Base-by-base conservation (phyloP, 2,329 filamentous ascomycete genomes). In the Conoideocrella luteorostrata region DNA sequence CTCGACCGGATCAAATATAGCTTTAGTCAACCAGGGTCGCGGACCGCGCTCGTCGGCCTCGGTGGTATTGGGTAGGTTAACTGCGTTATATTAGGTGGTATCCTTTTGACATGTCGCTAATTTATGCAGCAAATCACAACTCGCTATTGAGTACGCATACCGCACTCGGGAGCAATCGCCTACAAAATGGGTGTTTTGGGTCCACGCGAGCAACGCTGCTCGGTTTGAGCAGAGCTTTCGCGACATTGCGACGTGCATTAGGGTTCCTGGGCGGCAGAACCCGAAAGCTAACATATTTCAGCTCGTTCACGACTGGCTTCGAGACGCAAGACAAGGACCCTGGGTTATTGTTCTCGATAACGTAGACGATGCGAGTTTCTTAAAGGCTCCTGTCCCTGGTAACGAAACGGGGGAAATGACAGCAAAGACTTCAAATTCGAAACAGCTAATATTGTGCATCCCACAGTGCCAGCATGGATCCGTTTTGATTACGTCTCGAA, bases 61-160 rank as follows among this genome's bases (percentile, higher is more conserved):
- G n/a, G n/a, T n/a, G n/a, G n/a, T n/a, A 10, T 52, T 13, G 50
- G 48, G 46, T 52, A 44, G 28, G 40, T 42, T n/a, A n/a, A n/a
- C n/a, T n/a, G n/a, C n/a, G n/a, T n/a, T n/a, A n/a, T n/a, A n/a
- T n/a, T n/a, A n/a, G n/a, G n/a, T n/a, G n/a, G n/a, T n/a, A n/a
- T n/a, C n/a, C n/a, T n/a, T n/a, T n/a, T n/a, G n/a, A n/a, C n/a
- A n/a, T n/a, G n/a, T n/a, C n/a, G n/a, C n/a, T n/a, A n/a, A n/a
- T n/a, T n/a, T n/a, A n/a, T n/a, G n/a, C n/a, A n/a, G n/a, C 24
- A n/a, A n/a, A n/a, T n/a, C n/a, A n/a, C n/a, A n/a, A n/a, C n/a
- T n/a, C n/a, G n/a, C n/a, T n/a, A n/a, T 68, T 39, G 52, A 66
- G 52, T 67, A 66, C 38, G 54, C 56, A 1, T 58, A 68, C 44